These are phyloP conservation scores for Tetratostichococcus sp. DNA, from an alignment of 139 green algal genomes.

Conservation along the genomic window DNA sequence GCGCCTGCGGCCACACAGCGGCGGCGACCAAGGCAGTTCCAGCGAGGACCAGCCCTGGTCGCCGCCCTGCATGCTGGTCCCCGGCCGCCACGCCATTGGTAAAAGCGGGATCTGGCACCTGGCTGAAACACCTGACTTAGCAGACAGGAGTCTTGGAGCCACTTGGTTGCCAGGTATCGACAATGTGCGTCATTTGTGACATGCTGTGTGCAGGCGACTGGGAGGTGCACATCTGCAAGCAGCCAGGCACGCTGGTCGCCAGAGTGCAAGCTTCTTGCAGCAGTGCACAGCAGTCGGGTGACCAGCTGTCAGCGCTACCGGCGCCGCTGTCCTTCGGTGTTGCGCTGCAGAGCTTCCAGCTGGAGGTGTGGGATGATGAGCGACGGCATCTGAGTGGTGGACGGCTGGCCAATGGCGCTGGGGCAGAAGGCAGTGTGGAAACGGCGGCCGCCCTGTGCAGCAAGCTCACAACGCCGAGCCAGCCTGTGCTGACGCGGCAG, in stretches of 20 bases:
- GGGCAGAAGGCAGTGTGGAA: too few relatives aligned
- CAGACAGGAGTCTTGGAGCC: too few relatives aligned
- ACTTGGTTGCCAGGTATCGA: too few relatives aligned
- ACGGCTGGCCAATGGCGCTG: not conserved
- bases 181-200: too few relatives aligned
- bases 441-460: too few relatives aligned
- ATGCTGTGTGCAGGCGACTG: not conserved
- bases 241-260: not conserved
- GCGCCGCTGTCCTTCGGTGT: conserved; percentile 1
- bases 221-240: not conserved
- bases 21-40: not conserved
- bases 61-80: conserved; percentile 19
- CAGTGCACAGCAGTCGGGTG: not conserved
- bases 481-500: too few relatives aligned
- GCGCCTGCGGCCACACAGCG: conserved; percentile 9
- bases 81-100: conserved; percentile 3
- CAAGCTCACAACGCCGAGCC: too few relatives aligned
- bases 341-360: conserved; percentile 11
- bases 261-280: not conserved
- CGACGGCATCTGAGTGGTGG: conserved; percentile 8
- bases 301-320: not conserved
- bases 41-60: not conserved
- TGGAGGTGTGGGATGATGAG: conserved; percentile 44
- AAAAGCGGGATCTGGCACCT: not conserved
- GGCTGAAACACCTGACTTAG: too few relatives aligned